phyloP scores from a whole-genome alignment of 495 filamentous ascomycete genomes.

The Stereocaulon alpinum region DNA sequence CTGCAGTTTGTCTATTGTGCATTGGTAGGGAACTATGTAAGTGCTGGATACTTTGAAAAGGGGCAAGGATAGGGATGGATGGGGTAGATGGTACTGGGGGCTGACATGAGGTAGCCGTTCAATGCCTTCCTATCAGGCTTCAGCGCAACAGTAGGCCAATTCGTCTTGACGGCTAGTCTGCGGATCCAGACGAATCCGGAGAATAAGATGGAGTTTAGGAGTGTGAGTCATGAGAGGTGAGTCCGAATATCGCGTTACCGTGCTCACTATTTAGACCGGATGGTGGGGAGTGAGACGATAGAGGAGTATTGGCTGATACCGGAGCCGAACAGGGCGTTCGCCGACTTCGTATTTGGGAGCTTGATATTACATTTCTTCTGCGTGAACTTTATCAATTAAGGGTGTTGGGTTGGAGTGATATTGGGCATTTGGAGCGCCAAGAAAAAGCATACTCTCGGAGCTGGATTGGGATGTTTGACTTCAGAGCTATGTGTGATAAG shows the following conservation, averaged over 20 bases:
- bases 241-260: slow-evolving; percentile 19
- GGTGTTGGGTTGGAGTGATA: not conserved
- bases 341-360: slow-evolving; percentile 91
- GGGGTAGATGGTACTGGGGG: not conserved
- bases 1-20: slow-evolving; percentile 93
- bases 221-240: slow-evolving; percentile 41
- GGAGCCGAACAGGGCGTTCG: slow-evolving; percentile 62
- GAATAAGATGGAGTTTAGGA: slow-evolving; percentile 25
- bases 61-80: not conserved
- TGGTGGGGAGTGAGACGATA: too few relatives aligned
- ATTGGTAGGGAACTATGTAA: slow-evolving; percentile 86
- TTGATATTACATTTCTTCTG: slow-evolving; percentile 98
- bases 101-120: slow-evolving; percentile 58
- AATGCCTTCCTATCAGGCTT: slow-evolving; percentile 97
- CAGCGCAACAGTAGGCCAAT: slow-evolving; percentile 89
- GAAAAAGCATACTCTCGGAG: not conserved
- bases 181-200: slow-evolving; percentile 72
- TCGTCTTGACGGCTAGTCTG: slow-evolving; percentile 83
- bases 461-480: not conserved
- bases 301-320: not conserved
- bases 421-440: not conserved
- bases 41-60: slow-evolving; percentile 24
- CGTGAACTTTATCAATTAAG: slow-evolving; percentile 96
- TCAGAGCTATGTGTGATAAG: not conserved
- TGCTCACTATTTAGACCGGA: too few relatives aligned